Conservation (phyloP, 495 filamentous ascomycete species). For the Lindgomyces ingoldianus region DNA sequence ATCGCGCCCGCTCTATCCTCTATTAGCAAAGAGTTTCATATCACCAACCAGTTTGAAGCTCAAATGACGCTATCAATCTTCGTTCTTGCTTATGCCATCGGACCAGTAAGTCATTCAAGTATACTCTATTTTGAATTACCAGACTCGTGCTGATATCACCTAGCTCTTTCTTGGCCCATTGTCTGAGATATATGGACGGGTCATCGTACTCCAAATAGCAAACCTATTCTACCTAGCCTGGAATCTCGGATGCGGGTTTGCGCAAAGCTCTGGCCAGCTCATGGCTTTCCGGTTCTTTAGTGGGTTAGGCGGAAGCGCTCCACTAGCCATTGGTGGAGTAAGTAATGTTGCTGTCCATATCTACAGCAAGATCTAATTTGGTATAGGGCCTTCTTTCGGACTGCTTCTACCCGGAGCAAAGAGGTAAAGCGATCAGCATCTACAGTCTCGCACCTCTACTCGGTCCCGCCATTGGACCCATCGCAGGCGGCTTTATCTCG, state of each 20-base stretch:
- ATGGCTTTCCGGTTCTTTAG: constrained; percentile 48
- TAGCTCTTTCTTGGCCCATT: constrained; percentile 48
- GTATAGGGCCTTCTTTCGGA: constrained; percentile 43
- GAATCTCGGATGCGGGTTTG: constrained; percentile 48
- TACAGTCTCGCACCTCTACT: constrained; percentile 48
- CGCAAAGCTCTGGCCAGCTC: constrained; percentile 42
- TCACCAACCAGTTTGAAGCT: constrained; percentile 56
- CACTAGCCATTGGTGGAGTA: constrained; percentile 46
- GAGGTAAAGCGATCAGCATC: constrained; percentile 45
- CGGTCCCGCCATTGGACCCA: constrained; percentile 47
- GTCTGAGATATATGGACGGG: constrained; percentile 46
- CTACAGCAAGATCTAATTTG: neutral
- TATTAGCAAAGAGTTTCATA: constrained; percentile 57
- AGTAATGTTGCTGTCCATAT: neutral
- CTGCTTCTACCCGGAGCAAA: constrained; percentile 44
- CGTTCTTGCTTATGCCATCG: constrained; percentile 71
- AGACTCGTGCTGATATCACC: too few relatives aligned
- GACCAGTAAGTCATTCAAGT: too few relatives aligned
- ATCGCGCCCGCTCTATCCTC: constrained; percentile 69
- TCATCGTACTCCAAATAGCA: constrained; percentile 43
- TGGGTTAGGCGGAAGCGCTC: constrained; percentile 47
- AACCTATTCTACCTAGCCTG: constrained; percentile 48
- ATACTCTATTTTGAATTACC: too few relatives aligned
- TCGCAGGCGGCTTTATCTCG: constrained; percentile 58
- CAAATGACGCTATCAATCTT: constrained; percentile 71